Percentiles rank a stretch among this genome's conserved stretches.
These are phyloP conservation scores for Pseudoscleropodium purum DNA, from an alignment of 225 moss, liverwort and hornwort genomes.

Conservation along the genomic window DNA sequence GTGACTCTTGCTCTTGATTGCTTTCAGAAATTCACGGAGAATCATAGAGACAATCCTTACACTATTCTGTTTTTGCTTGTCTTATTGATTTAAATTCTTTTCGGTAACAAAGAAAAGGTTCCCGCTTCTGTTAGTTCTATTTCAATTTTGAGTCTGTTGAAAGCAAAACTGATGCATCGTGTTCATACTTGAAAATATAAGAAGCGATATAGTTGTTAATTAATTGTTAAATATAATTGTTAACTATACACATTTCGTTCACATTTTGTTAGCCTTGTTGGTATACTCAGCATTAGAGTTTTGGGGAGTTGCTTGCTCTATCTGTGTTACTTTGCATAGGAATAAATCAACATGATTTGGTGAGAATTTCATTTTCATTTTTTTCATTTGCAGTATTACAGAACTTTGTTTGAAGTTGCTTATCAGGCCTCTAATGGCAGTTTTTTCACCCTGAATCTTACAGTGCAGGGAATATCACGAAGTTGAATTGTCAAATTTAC, in stretches of 20 bases:
- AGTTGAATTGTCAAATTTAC: conserved; percentile 27
- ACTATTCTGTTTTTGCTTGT: background rate
- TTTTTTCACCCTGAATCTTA: background rate
- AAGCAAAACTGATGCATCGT: background rate
- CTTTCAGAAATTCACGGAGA: background rate
- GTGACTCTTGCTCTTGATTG: background rate
- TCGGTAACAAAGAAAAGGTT: background rate
- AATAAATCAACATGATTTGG: background rate
- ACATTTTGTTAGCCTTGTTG: background rate
- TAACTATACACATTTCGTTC: background rate
- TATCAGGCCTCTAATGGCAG: background rate
- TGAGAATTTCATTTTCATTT: background rate
- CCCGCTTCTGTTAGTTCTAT: background rate
- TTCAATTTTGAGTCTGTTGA: background rate
- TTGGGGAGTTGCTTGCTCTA: background rate
- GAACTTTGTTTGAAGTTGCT: background rate
- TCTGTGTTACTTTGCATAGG: background rate
- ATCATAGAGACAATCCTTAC: background rate
- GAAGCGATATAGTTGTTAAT: background rate
- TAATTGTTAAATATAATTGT: background rate
- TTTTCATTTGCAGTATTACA: background rate
- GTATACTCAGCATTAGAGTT: too few relatives aligned
- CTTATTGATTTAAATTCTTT: background rate
- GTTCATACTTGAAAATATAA: background rate
- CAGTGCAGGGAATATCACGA: background rate